phyloP scores from a whole-genome alignment of 768 basidiomycete genomes.

The Tulasnella sp. region DNA sequence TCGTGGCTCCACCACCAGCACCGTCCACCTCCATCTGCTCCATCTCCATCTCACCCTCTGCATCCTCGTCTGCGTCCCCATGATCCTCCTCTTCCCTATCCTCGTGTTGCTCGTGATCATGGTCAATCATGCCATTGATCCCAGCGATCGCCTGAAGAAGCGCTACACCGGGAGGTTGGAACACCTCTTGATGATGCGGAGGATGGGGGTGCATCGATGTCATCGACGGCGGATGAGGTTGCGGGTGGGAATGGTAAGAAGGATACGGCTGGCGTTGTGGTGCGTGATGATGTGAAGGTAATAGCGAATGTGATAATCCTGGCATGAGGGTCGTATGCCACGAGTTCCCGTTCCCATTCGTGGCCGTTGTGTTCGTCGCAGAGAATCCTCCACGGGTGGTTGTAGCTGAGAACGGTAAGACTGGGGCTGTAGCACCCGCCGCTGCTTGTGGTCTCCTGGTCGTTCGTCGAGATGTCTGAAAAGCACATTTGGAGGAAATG shows the following conservation, averaged over 20 bases:
- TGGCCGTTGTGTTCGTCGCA: neutral
- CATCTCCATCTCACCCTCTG: neutral
- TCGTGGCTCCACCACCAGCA: neutral
- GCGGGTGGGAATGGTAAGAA: neutral
- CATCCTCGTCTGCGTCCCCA: neutral
- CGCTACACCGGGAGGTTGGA: neutral
- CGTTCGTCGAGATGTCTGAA: constrained; percentile 62
- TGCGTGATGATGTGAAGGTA: neutral
- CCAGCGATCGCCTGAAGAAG: constrained; percentile 12
- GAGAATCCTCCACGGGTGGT: no score
- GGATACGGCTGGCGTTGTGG: neutral
- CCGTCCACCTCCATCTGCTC: neutral
- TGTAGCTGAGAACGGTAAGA: neutral
- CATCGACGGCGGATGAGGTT: neutral
- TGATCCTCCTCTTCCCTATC: neutral
- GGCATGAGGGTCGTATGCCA: neutral
- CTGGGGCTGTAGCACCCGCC: neutral
- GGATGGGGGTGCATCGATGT: no score
- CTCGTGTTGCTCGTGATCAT: neutral
- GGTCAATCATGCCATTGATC: constrained; percentile 12
- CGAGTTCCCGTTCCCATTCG: neutral
- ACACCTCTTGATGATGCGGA: neutral
- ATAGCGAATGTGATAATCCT: neutral
- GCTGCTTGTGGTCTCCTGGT: constrained; percentile 60
- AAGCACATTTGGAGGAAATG: neutral